phyloP scores from a whole-genome alignment of 192 early-diverging fungal species.

The Funneliformis mosseae region DNA sequence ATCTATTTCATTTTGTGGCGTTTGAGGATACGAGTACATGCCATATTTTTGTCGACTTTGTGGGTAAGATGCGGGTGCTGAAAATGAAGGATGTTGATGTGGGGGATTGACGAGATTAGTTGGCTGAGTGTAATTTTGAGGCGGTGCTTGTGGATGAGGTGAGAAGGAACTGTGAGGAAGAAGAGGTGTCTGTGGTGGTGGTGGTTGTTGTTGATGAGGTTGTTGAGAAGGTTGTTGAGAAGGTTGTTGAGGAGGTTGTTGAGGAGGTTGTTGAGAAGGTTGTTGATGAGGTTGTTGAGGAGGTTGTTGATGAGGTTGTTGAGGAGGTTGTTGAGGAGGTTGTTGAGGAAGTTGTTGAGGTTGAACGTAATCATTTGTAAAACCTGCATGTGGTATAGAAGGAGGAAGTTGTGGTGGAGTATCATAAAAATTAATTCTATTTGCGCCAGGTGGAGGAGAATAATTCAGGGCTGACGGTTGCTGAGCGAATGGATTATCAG shows the following conservation, averaged over 20 bases:
- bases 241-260: constrained; percentile 9
- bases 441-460: constrained; percentile 16
- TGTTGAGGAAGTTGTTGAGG: not conserved
- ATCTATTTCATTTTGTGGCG: constrained; percentile 42
- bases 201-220: constrained; percentile 1
- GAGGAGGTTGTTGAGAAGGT: too few relatives aligned
- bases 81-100: constrained; percentile 36
- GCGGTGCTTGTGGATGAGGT: not conserved
- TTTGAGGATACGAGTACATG: constrained; percentile 15
- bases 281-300: too few relatives aligned
- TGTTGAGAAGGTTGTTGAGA: not conserved
- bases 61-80: constrained; percentile 12
- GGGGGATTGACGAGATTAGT: constrained; percentile 8
- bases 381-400: constrained; percentile 1
- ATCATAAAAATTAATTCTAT: not conserved
- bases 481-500: not conserved
- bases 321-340: too few relatives aligned
- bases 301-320: constrained; percentile 3
- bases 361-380: constrained; percentile 16
- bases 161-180: not conserved
- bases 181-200: not conserved
- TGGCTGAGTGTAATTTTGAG: constrained; percentile 37
- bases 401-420: constrained; percentile 11
- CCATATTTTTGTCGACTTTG: not conserved
- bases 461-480: not conserved